Conservation (phyloP, 495 filamentous ascomycete genomes). For the Aspergillus nanangensis region DNA sequence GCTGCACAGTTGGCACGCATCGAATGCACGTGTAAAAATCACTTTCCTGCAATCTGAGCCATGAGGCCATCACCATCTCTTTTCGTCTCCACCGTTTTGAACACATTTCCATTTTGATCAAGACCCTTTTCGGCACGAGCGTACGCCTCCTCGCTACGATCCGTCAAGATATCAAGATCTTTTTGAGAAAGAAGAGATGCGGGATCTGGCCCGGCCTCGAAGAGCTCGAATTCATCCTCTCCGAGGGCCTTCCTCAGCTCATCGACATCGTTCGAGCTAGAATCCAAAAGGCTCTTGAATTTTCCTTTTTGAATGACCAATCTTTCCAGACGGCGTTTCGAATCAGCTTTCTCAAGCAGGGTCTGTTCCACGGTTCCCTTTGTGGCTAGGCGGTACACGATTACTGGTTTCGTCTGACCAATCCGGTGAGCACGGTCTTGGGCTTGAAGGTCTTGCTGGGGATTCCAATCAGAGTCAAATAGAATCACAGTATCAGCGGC, state of each 20-base stretch:
- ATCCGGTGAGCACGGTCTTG: conserved; percentile 95
- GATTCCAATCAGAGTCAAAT: conserved; percentile 91
- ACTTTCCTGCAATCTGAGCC: conserved; percentile 23
- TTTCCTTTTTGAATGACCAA: conserved; percentile 93
- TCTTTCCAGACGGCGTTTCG: conserved; percentile 90
- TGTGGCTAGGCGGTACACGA: conserved; percentile 93
- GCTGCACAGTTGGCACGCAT: too few species aligned
- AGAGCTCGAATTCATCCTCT: conserved; percentile 51
- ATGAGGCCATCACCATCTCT: conserved; percentile 29
- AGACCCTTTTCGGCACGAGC: conserved; percentile 69
- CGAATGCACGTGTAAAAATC: too few species aligned
- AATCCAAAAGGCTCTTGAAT: conserved; percentile 52
- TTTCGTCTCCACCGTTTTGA: conserved; percentile 41
- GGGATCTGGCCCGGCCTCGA: conserved; percentile 47
- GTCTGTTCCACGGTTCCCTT: conserved; percentile 90
- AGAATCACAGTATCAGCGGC: conserved; percentile 72
- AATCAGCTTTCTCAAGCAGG: conserved; percentile 82
- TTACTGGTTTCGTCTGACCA: conserved; percentile 84
- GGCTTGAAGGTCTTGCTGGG: conserved; percentile 93
- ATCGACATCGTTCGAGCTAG: conserved; percentile 32
- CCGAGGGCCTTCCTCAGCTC: conserved; percentile 44
- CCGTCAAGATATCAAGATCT: conserved; percentile 76
- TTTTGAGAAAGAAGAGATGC: conserved; percentile 65
- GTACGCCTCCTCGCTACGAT: conserved; percentile 85
- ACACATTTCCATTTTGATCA: conserved; percentile 36